Base-by-base conservation (phyloP, 176 grass and related monocot species). In the Oryza coarctata region DNA sequence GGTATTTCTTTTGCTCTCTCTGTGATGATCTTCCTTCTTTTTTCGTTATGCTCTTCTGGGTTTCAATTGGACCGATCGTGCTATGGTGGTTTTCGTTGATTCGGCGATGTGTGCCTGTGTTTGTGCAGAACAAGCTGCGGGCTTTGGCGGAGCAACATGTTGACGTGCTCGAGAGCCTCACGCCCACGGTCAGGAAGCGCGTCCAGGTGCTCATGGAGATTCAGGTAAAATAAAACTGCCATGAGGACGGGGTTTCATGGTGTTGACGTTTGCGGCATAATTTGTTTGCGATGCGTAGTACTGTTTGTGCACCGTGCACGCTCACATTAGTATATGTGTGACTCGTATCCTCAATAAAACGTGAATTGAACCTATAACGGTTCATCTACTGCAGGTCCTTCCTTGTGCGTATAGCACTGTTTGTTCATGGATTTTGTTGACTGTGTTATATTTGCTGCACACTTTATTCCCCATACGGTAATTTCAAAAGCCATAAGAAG, bases 151-250 rank as follows among this genome's bases (percentile, higher is more conserved):
- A 20, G 3, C 39, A 79, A 47, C 74, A 83, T 44, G 64, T 63
- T 1, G 72, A 75, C 45, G 29, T 80, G 73, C 31, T 89, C 14
- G 83, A 76, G 14, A 83, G 28, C 49, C 86, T 92, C 31, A 33
- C 49, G 9, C 83, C 86, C 26, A 77, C 36, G 58, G 90, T 84
- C 28, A 86, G 86, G 79, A 92, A 83, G 75, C 86, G 86, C 7
- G 83, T 89, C 6, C 40, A 92, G 31, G 50, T 32, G 68, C 87
- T 89, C 11, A 80, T 63, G 68, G 83, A 80, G 26, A 84, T 92
- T 68, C 83, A 89, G 86, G 90, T 92, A 13, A 22, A 23, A 31
- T 17, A 68, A 10, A 15, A 12, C 14, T 45, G 60, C 40, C 36
- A n/a, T 11, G 12, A 33, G 32, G 6, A 0, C 15, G 34, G 12